Evolutionary conservation across 306 rosid species (phyloP).

Genomic region (Sicyos baderoa): DNA sequence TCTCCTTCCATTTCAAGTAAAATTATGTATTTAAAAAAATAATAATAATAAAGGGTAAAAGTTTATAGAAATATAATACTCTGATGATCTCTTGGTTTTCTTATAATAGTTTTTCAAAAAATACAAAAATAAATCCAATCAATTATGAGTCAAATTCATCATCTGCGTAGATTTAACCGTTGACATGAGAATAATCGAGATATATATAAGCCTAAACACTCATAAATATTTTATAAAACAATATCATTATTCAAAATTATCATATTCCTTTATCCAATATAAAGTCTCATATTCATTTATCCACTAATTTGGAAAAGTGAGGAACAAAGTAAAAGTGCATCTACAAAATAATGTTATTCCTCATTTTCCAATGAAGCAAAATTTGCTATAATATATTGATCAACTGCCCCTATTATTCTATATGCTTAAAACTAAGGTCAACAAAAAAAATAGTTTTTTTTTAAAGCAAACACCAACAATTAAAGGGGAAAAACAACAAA

Average conservation of each 20-base stretch:
- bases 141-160: too few relatives aligned
- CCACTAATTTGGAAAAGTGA: not conserved
- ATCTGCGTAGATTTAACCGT: too few relatives aligned
- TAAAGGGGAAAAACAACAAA: too few relatives aligned
- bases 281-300: not conserved
- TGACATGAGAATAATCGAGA: too few relatives aligned
- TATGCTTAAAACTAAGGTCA: not conserved
- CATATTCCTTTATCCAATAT: not conserved
- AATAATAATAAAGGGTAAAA: too few relatives aligned
- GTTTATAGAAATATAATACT: too few relatives aligned
- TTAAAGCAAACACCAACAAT: too few relatives aligned
- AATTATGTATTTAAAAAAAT: not conserved
- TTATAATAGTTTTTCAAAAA: not conserved
- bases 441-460: not conserved
- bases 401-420: not conserved
- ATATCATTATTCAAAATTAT: too few relatives aligned
- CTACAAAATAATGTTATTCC: not conserved
- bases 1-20: not conserved
- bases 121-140: too few relatives aligned
- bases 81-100: not conserved
- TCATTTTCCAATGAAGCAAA: not conserved
- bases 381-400: not conserved
- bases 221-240: too few relatives aligned
- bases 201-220: too few relatives aligned
- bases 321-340: not conserved